These are phyloP conservation scores for Herpotrichia juniperi DNA, from an alignment of 2,329 filamentous ascomycete species.

Conservation along the genomic window DNA sequence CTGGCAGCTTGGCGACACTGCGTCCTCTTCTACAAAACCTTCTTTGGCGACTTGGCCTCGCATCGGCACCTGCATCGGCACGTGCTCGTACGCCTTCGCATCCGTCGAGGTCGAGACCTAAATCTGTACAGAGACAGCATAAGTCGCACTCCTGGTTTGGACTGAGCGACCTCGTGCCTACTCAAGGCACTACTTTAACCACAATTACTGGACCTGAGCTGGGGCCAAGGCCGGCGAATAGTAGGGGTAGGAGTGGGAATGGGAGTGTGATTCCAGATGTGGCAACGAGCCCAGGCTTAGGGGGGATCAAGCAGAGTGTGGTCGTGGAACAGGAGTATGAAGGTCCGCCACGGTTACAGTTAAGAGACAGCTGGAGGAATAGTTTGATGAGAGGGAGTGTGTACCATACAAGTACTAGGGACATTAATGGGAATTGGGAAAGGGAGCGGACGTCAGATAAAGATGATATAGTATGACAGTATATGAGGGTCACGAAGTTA, in stretches of 20 bases:
- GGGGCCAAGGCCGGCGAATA: background rate
- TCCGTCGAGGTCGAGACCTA: constrained; percentile 6
- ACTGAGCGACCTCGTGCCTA: constrained; percentile 12
- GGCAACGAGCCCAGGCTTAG: background rate
- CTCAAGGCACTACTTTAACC: constrained; percentile 10
- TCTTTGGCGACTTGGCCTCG: constrained; percentile 26
- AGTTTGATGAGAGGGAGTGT: background rate
- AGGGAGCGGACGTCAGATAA: too few species aligned
- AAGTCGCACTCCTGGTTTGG: constrained; percentile 13
- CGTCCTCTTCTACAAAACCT: constrained; percentile 53
- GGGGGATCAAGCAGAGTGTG: background rate
- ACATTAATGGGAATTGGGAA: too few species aligned
- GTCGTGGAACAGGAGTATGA: background rate
- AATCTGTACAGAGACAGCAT: background rate
- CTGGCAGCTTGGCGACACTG: constrained; percentile 56
- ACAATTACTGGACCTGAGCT: constrained; percentile 8
- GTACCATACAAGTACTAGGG: background rate
- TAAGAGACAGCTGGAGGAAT: background rate
- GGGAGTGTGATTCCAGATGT: background rate
- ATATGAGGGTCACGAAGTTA: too few species aligned
- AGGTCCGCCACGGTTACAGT: background rate
- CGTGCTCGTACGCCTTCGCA: constrained; percentile 1
- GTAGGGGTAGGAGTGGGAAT: too few species aligned
- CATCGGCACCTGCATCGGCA: constrained; percentile 19
- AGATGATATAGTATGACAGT: too few species aligned